Evolutionary conservation across 306 rosid species (phyloP).

Genomic region (Oxytropis ochrocephala): DNA sequence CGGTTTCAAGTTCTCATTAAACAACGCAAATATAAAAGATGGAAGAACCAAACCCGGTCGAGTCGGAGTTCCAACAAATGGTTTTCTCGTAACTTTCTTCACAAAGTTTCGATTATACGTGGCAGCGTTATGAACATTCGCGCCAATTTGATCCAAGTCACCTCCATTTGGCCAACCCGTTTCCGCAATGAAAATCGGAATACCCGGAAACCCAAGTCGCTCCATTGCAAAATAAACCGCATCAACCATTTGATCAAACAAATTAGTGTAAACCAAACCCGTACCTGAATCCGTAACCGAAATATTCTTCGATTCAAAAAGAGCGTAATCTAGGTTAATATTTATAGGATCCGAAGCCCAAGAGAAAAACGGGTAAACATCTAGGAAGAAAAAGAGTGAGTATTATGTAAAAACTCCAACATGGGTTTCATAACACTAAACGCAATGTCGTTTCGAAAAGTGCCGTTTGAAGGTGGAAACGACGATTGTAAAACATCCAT

Average conservation of each 20-base stretch:
- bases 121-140: slow-evolving; percentile 69
- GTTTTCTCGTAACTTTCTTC: slow-evolving; percentile 43
- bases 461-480: slow-evolving; percentile 72
- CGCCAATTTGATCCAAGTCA: slow-evolving; percentile 64
- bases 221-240: slow-evolving; percentile 72
- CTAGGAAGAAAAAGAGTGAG: slow-evolving; percentile 79
- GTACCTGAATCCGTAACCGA: slow-evolving; percentile 54
- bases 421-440: slow-evolving; percentile 48
- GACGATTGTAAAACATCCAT: slow-evolving; percentile 65
- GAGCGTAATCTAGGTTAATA: slow-evolving; percentile 49
- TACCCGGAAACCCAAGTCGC: slow-evolving; percentile 53
- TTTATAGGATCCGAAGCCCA: slow-evolving; percentile 51
- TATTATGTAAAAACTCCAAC: slow-evolving; percentile 48
- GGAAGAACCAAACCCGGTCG: slow-evolving; percentile 60
- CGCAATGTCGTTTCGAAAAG: slow-evolving; percentile 57
- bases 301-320: slow-evolving; percentile 37
- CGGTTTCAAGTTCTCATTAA: slow-evolving; percentile 65
- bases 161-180: slow-evolving; percentile 97
- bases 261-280: slow-evolving; percentile 52
- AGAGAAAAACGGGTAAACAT: slow-evolving; percentile 65
- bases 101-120: slow-evolving; percentile 63
- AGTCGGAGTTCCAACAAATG: slow-evolving; percentile 68
- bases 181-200: slow-evolving; percentile 67
- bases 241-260: slow-evolving; percentile 90
- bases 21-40: slow-evolving; percentile 60